These are phyloP conservation scores for Kwoniella europaea DNA, from an alignment of 768 basidiomycete genomes.

Conservation along the genomic window DNA sequence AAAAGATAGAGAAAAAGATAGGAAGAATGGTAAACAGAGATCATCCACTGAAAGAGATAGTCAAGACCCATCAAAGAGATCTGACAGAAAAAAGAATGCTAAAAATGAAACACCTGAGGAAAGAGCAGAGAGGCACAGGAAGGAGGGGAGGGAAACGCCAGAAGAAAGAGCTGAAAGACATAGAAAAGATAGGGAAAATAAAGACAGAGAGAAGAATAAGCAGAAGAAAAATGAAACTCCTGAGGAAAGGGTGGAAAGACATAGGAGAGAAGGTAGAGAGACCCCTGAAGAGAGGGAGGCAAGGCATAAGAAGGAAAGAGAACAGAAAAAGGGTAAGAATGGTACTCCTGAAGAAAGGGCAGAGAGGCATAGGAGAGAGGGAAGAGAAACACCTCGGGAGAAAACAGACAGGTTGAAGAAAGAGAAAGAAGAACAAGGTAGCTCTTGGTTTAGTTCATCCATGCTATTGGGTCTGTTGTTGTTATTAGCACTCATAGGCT, in stretches of 20 bases:
- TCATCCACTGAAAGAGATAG: too few relatives aligned
- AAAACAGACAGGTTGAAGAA: slow-evolving; percentile 11
- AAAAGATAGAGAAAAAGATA: slow-evolving; percentile 10
- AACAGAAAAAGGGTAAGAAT: neutral
- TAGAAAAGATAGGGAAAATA: neutral
- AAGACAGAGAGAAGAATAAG: slow-evolving; percentile 7
- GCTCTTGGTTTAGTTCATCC: slow-evolving; percentile 13
- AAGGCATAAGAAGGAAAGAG: neutral
- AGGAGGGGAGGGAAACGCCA: neutral
- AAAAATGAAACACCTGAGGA: slow-evolving; percentile 3
- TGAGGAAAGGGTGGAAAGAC: neutral
- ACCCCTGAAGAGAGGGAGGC: neutral
- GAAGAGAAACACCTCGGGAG: slow-evolving; percentile 2
- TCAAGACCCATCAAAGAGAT: too few relatives aligned
- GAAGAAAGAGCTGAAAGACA: neutral
- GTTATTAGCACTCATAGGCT: slow-evolving; percentile 20
- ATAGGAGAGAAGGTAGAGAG: neutral
- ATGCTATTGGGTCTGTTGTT: slow-evolving; percentile 27
- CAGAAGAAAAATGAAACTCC: slow-evolving; percentile 5
- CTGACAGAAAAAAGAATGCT: too few relatives aligned
- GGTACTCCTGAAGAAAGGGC: slow-evolving; percentile 8
- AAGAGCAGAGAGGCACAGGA: slow-evolving; percentile 6
- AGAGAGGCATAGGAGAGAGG: slow-evolving; percentile 3
- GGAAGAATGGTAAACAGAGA: neutral
- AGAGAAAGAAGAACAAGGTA: neutral